Evolutionary conservation across 768 basidiomycete genomes (phyloP).

Genomic region (Scleroderma bovista): DNA sequence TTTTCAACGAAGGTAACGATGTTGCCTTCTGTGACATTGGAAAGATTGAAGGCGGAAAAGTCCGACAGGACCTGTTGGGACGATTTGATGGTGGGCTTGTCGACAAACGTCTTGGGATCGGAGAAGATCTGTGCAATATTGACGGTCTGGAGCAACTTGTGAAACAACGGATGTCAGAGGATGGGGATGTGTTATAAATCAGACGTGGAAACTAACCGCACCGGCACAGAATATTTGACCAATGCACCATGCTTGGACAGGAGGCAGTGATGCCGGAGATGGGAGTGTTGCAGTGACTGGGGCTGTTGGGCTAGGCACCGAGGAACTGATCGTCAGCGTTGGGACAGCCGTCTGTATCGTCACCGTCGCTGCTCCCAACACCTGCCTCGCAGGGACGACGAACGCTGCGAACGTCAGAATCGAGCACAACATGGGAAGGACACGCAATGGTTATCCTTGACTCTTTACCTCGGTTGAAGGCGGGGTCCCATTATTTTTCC

Average conservation of each 20-base stretch:
- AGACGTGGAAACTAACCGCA: conserved; percentile 38
- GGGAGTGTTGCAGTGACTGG: conserved; percentile 50
- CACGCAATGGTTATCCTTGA: too few species aligned
- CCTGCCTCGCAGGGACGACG: conserved; percentile 7
- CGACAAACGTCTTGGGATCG: conserved; percentile 87
- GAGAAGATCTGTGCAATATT: conserved; percentile 68
- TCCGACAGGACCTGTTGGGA: conserved; percentile 63
- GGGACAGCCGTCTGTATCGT: conserved; percentile 13
- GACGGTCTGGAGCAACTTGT: conserved; percentile 77
- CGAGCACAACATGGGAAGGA: too few species aligned
- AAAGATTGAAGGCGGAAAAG: conserved; percentile 41
- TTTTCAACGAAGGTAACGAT: conserved; percentile 65
- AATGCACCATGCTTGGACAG: conserved; percentile 71
- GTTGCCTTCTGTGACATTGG: conserved; percentile 52
- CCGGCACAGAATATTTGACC: conserved; percentile 80
- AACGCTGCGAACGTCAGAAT: conserved; percentile 4
- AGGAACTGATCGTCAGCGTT: conserved; percentile 48
- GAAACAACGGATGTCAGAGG: not conserved
- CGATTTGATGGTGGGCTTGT: conserved; percentile 74
- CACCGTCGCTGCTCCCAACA: conserved; percentile 11
- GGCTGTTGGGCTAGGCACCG: conserved; percentile 58
- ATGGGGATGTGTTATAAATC: not conserved
- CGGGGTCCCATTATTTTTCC: too few species aligned
- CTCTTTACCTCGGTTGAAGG: too few species aligned
- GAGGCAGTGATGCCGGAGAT: conserved; percentile 59